Percentiles rank a stretch among this genome's conserved stretches.
Evolutionary conservation across 1,284 basidiomycete species (phyloP).

Genomic region (Marasmius fiardii): DNA sequence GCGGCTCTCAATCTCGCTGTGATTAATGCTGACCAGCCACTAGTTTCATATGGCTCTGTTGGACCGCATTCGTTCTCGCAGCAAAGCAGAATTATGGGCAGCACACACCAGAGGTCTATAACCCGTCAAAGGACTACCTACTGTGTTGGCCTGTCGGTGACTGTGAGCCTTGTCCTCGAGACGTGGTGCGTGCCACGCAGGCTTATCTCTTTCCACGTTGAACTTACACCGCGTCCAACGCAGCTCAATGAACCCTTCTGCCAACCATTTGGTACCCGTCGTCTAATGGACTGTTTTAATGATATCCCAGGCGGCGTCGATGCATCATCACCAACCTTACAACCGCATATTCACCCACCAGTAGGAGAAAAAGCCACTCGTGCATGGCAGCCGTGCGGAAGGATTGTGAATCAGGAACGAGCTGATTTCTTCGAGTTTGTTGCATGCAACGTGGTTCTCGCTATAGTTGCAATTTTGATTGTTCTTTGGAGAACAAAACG

Average conservation of each 20-base stretch:
- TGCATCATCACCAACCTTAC: background rate
- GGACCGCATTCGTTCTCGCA: background rate
- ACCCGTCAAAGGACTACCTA: constrained; percentile 26
- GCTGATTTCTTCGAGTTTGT: constrained; percentile 88
- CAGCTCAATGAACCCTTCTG: constrained; percentile 86
- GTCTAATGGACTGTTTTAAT: constrained; percentile 77
- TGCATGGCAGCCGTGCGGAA: constrained; percentile 91
- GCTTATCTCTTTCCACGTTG: constrained; percentile 25
- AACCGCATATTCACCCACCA: constrained; percentile 20
- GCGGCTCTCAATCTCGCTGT: too few relatives aligned
- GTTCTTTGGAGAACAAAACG: constrained; percentile 67
- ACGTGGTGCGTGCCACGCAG: too few relatives aligned
- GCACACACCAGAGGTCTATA: constrained; percentile 8
- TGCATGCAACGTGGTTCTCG: constrained; percentile 75
- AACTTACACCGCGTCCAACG: background rate
- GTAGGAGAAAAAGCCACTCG: too few relatives aligned
- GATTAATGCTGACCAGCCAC: background rate
- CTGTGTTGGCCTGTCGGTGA: constrained; percentile 75
- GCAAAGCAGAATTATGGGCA: background rate
- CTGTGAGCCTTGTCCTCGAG: constrained; percentile 81
- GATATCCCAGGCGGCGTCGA: constrained; percentile 11
- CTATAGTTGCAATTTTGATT: constrained; percentile 59
- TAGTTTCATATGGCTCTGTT: background rate
- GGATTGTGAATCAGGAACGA: constrained; percentile 72
- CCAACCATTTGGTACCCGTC: constrained; percentile 86